Evolutionary conservation across 2,329 filamentous ascomycete species (phyloP).

Genomic region (Colletotrichum siamense): DNA sequence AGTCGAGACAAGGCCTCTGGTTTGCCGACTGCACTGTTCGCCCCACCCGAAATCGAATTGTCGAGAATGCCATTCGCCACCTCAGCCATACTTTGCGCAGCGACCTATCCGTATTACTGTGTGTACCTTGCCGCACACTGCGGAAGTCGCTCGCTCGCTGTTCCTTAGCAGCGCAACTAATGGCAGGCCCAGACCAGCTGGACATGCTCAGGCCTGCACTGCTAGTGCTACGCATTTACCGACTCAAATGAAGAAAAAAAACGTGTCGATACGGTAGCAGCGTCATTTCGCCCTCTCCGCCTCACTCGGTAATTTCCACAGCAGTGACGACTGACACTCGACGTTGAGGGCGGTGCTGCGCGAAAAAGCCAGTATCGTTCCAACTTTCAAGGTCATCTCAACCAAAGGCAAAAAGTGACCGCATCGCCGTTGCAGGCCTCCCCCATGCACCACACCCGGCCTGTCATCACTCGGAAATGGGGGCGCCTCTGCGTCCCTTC

Average conservation of each 20-base stretch:
- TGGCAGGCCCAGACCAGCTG: not conserved
- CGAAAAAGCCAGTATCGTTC: not conserved
- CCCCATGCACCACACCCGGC: not conserved
- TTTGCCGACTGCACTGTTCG: not conserved
- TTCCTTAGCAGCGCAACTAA: not conserved
- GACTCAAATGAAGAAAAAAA: not conserved
- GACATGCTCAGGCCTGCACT: not conserved
- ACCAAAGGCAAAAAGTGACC: not conserved
- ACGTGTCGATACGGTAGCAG: not conserved
- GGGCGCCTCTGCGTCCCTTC: not conserved
- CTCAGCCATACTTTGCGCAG: not conserved
- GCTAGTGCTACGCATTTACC: not conserved
- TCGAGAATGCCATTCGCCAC: slow-evolving; percentile 23
- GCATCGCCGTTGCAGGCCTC: not conserved
- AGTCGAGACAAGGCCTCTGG: not conserved
- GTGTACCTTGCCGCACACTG: not conserved
- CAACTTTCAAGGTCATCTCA: not conserved
- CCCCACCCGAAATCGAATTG: slow-evolving; percentile 18
- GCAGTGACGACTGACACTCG: not conserved
- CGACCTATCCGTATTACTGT: not conserved
- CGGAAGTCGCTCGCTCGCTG: not conserved
- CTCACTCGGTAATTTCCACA: slow-evolving; percentile 14
- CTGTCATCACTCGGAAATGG: not conserved
- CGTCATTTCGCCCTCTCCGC: slow-evolving; percentile 3
- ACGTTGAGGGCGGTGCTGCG: slow-evolving; percentile 6